Base-by-base conservation (phyloP, 2,329 filamentous ascomycete genomes). In the Fusarium bulbicola region DNA sequence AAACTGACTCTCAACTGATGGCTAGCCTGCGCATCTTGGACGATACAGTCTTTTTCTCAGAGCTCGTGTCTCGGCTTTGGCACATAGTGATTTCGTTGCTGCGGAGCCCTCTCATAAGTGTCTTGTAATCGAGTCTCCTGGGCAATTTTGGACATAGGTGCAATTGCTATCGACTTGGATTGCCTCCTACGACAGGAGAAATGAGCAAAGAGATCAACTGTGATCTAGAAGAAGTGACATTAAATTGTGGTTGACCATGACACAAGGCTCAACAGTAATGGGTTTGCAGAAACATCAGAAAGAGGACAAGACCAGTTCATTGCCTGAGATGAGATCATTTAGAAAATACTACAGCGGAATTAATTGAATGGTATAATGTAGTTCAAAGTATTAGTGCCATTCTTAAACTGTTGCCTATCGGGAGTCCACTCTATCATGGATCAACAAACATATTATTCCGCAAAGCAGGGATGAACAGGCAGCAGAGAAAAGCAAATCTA, bases 401-500 rank as follows among this genome's bases (percentile, higher is more conserved):
- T 49, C 14, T 49, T 49, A 36, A 58, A 49, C 54, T 34, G 54
- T 28, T 58, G 54, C 54, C 54, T 58, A 8, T 13, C 6, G 20
- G 8, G 15, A 47, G 21, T 46, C 30, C 40, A 11, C 40, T 47
- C 20, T 24, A 26, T 32, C 11, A 47, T 46, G 30, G 18, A 34
- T 26, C n/a, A 28, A 26, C 13, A 24, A 47, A 20, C 14, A 14
- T 58, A 18, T 18, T 46, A 16, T 26, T 18, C 24, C 37, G 9
- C n/a, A 42, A 26, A 42, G 14, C 36, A 58, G 54, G 30, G 30
- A 24, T 30, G 18, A 58, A 36, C 11, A 58, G 70, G 70, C 70
- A 67, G 46, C 61, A 73, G 16, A 21, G 18, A 47, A 40, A 24
- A 24, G 18, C 10, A 54, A n/a, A 26, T 6, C 8, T 34, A 26